Base-by-base conservation (phyloP, 176 grass and related monocot species). In the Areca catechu region DNA sequence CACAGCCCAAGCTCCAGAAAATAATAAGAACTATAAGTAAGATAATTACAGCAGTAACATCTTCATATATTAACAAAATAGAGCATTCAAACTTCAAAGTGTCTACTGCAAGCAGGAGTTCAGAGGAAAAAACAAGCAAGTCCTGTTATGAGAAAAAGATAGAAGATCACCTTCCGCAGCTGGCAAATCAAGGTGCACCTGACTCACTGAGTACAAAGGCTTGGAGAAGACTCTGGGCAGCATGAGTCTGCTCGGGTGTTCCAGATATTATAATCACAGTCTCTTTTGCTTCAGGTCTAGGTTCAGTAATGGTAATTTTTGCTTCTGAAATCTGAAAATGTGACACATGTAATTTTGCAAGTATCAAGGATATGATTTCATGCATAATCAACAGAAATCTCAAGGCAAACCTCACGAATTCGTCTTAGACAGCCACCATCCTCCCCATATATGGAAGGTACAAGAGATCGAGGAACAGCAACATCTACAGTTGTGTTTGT, bases 161-260 rank as follows among this genome's bases (percentile, higher is more conserved):
- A 54, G 27, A 53, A 71, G 16, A 60, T 62, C 61, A 78, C 81
- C 77, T 78, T 66, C 55, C 28, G 65, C 63, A 37, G 65, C 53
- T 56, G 24, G 19, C 22, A 48, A 30, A 76, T 82, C 71, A 85
- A 37, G 56, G 30, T 9, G 22, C 51, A 76, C 76, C 73, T 58
- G 81, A 74, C 85, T 92, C 93, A 70, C 93, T 88, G 30, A 85
- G 65, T 66, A 98, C 72, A 75, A 89, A 98, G 68, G 93, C 88
- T 83, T 98, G 74, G 66, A 98, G 70, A 80, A 92, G 93, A 73
- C 88, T 98, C 69, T 71, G 80, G 22, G 93, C 93, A 68, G 84
- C 84, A 72, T 92, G 82, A 71, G 89, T 88, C 55, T 92, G 84
- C 52, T 98, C 93, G 29, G 81, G 93, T 30, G 77, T 69, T 50